These are phyloP conservation scores for Ceratobasidium sp. DNA, from an alignment of 1,284 basidiomycete species.

Conservation along the genomic window DNA sequence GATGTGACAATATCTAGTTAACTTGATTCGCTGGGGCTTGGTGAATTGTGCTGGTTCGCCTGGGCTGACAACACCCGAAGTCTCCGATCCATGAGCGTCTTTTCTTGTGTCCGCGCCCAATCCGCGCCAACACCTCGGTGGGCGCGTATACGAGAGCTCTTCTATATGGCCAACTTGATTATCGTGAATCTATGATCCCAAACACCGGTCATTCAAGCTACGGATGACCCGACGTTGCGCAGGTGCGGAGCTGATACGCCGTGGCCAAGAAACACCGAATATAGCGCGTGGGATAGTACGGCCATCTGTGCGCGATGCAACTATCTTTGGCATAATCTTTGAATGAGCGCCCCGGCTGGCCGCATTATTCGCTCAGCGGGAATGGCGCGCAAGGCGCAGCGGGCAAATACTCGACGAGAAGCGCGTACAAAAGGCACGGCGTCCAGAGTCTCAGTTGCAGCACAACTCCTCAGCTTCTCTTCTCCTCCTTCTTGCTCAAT, in stretches of 20 bases:
- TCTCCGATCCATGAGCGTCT: background rate
- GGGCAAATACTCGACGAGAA: background rate
- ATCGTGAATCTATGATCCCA: background rate
- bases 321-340: constrained; percentile 1
- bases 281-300: background rate
- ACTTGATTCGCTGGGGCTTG: background rate
- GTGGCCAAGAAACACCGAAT: background rate
- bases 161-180: background rate
- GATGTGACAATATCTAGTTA: background rate
- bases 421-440: constrained; percentile 12
- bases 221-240: background rate
- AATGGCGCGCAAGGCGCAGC: background rate
- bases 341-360: constrained; percentile 8
- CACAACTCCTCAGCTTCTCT: constrained; percentile 5
- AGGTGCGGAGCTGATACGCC: background rate
- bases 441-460: background rate
- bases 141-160: background rate
- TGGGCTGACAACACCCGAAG: no score
- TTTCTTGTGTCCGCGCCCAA: no score
- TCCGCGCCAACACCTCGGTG: background rate
- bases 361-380: constrained; percentile 24
- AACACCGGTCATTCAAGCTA: background rate
- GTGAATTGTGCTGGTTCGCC: background rate
- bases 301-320: background rate
- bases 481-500: background rate